Evolutionary conservation across 176 grass and related monocot species (phyloP).

Genomic region (Guadua angustifolia): DNA sequence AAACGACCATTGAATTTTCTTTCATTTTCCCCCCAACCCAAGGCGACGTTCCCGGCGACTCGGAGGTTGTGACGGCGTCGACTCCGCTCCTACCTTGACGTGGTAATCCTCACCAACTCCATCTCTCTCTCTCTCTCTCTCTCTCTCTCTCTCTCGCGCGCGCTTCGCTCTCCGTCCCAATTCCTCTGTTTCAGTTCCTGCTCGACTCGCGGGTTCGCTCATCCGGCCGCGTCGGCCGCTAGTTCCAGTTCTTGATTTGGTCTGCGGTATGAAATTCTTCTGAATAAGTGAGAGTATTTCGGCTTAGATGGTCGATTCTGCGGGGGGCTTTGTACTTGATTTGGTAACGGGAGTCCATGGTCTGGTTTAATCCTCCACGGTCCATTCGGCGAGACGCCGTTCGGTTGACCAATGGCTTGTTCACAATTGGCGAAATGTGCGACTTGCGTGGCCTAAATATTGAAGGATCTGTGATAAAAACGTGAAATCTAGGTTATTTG

Average conservation of each 20-base stretch:
- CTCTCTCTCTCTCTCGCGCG: background rate
- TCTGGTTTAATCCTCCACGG: background rate
- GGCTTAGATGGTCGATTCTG: background rate
- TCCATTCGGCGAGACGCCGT: background rate
- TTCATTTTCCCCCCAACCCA: no score
- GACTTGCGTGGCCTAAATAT: background rate
- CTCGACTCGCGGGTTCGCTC: background rate
- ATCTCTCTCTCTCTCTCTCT: background rate
- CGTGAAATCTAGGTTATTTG: background rate
- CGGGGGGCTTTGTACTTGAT: background rate
- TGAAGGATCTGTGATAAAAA: background rate
- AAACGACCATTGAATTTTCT: conserved; percentile 16
- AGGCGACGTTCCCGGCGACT: conserved; percentile 33
- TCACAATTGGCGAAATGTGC: background rate
- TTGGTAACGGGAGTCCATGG: background rate
- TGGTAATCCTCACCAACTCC: conserved; percentile 34
- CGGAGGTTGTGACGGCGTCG: conserved; percentile 26
- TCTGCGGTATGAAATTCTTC: conserved; percentile 19
- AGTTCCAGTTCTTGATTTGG: background rate
- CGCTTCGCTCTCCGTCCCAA: background rate
- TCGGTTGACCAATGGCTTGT: no score
- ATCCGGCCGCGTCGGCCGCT: background rate
- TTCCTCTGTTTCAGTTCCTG: background rate
- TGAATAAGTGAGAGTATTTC: background rate
- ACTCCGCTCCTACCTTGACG: background rate